Evolutionary conservation across 768 basidiomycete species (phyloP).

Genomic region (Hygrophorus pudorinus): DNA sequence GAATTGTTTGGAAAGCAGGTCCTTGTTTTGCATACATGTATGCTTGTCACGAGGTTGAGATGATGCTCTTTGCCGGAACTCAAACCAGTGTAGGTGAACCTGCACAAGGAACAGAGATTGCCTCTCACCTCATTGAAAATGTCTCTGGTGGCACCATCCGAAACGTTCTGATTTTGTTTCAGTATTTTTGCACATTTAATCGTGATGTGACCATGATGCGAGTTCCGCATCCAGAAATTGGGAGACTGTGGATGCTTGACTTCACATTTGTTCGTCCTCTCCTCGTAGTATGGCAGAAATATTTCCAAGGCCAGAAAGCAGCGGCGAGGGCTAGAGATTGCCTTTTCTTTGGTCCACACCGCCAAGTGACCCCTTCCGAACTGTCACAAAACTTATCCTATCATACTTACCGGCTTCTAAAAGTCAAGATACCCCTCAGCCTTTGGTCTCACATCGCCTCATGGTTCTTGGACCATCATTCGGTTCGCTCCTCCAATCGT

Average conservation of each 20-base stretch:
- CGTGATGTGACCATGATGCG: constrained; percentile 2
- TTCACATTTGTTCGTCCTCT: constrained; percentile 1
- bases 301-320: constrained; percentile 1
- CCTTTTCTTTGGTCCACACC: constrained; percentile 1
- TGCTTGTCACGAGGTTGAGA: constrained; percentile 6
- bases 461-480: constrained; percentile 3
- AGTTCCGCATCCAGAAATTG: constrained; percentile 4
- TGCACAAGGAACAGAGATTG: constrained; percentile 11
- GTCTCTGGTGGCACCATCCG: constrained; percentile 10
- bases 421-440: constrained; percentile 1
- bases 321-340: neutral
- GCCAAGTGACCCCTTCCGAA: neutral
- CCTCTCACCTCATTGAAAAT: constrained; percentile 10
- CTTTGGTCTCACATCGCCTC: neutral
- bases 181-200: neutral
- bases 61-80: constrained; percentile 5
- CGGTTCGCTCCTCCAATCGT: neutral
- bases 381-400: neutral
- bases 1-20: constrained; percentile 5
- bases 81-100: constrained; percentile 8
- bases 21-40: constrained; percentile 6
- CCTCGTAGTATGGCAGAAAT: constrained; percentile 1
- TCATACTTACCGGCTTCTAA: neutral
- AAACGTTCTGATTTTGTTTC: constrained; percentile 10
- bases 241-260: neutral